Evolutionary conservation across 2,329 filamentous ascomycete genomes (phyloP), one percentile per base, ranked within the genome.

Genomic region (Colletotrichum sp.): DNA sequence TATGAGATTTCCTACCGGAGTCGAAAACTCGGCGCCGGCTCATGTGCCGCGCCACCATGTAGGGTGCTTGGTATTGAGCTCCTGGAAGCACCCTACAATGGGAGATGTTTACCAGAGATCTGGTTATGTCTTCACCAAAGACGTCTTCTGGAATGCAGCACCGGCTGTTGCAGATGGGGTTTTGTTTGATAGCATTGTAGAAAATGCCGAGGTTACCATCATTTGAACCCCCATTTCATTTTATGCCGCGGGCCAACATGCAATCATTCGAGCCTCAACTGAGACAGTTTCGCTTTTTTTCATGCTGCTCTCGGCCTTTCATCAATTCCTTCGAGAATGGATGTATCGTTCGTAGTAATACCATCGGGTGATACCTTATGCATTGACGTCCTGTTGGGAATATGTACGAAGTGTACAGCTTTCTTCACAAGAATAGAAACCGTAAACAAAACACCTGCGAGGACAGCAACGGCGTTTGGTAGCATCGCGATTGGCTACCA

Each of bases 281-380:
- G 6, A 12, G 10, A 21, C 2, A 12, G 12, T 49, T 21, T 21
- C 44, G 44, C 18, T 49, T 3, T 49, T 44, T 34, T 15, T 2
- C 2, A 28, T 28, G 8, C 28, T 8, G 28, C 28, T 28, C 28
- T 30, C 28, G 3, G 28, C 36, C 8, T 9, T 44, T 44, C 36
- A 44, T 44, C 8, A 6, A 44, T 44, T 18, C 18, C 16, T 10
- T 44, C 8, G 39, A n/a, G 16, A 44, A 18, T 44, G 39, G 39
- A 44, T 44, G 16, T 1, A 44, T 44, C 10, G 0, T 7, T 52
- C 1, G 5, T 12, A 1, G 9, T 4, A 49, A 12, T 49, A 1
- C 1, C 9, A 49, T 12, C 3, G 0, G 44, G 10, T 21, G 3
- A 13, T 8, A 34, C 6, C 32, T 34, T 34, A 12, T 49, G 44